These are phyloP conservation scores for Fusarium xylarioides DNA, from an alignment of 2,329 filamentous ascomycete genomes.

Conservation along the genomic window DNA sequence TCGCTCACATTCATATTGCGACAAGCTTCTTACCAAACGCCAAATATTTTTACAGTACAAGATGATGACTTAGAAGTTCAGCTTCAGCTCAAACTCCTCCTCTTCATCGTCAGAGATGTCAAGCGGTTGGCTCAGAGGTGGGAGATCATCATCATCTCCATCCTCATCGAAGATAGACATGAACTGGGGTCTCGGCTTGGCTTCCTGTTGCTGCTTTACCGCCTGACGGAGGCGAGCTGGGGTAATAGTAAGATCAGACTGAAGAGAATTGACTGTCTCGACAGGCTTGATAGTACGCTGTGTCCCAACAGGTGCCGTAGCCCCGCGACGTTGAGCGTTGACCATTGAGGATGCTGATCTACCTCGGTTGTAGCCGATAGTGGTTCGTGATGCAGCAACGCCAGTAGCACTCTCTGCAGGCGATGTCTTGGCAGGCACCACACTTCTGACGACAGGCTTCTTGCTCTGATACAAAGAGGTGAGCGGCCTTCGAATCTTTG, in stretches of 20 bases:
- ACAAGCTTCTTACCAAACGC: constrained; percentile 29
- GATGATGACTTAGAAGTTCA: constrained; percentile 46
- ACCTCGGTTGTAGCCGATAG: constrained; percentile 86
- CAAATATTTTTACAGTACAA: constrained; percentile 25
- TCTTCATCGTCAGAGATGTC: constrained; percentile 56
- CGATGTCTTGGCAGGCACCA: constrained; percentile 55
- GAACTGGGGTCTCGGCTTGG: constrained; percentile 59
- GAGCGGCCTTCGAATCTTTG: constrained; percentile 42
- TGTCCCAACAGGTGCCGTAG: constrained; percentile 16
- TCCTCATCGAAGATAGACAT: constrained; percentile 67
- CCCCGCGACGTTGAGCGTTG: constrained; percentile 41
- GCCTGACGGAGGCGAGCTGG: constrained; percentile 50
- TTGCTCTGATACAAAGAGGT: constrained; percentile 45
- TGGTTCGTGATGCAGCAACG: constrained; percentile 77
- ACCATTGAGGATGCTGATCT: constrained; percentile 63
- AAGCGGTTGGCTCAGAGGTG: constrained; percentile 39
- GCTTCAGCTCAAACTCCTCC: constrained; percentile 64
- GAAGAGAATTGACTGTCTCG: constrained; percentile 14
- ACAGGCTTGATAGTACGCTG: constrained; percentile 29
- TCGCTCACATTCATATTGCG: background rate
- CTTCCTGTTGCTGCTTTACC: constrained; percentile 32
- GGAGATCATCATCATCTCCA: constrained; percentile 48
- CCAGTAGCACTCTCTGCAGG: constrained; percentile 68
- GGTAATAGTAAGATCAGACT: constrained; percentile 56
- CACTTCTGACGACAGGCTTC: constrained; percentile 48